Conservation (phyloP, 2,329 filamentous ascomycete genomes). For the Penicillium sp. region DNA sequence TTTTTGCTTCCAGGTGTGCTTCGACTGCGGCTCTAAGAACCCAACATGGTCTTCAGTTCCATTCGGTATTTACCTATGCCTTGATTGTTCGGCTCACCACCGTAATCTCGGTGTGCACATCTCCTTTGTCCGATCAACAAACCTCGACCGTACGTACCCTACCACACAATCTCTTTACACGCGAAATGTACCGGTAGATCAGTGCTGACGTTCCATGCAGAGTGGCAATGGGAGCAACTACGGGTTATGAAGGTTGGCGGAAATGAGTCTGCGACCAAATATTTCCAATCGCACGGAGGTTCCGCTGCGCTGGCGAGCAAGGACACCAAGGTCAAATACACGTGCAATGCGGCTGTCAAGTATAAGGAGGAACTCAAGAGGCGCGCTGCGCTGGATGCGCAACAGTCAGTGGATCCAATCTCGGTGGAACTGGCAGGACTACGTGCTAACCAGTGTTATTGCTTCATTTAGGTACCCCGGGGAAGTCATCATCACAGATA, state of each 20-base stretch:
- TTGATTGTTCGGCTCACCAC: conserved; percentile 96
- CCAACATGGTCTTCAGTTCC: conserved; percentile 98
- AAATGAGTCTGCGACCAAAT: conserved; percentile 97
- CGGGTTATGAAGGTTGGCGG: conserved; percentile 97
- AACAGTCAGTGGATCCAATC: conserved; percentile 63
- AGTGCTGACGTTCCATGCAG: conserved; percentile 45
- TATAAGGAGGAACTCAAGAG: conserved; percentile 97
- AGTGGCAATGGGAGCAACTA: conserved; percentile 99
- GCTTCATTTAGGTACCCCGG: conserved; percentile 65
- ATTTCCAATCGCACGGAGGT: conserved; percentile 94
- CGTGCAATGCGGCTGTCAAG: conserved; percentile 86
- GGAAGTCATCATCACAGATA: conserved; percentile 82
- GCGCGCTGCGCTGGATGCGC: conserved; percentile 76
- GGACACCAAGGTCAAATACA: conserved; percentile 95
- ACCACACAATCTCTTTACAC: not conserved
- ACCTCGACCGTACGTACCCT: conserved; percentile 82
- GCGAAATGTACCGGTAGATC: not conserved
- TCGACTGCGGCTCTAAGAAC: conserved; percentile 96
- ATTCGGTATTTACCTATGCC: conserved; percentile 94
- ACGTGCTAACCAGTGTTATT: conserved; percentile 13
- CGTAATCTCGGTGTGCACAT: conserved; percentile 98
- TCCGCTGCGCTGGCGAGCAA: conserved; percentile 93
- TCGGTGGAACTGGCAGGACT: not conserved
- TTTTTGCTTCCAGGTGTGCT: conserved; percentile 71
- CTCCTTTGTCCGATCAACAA: conserved; percentile 97